Evolutionary conservation across 2,329 filamentous ascomycete genomes (phyloP), one percentile per base, ranked within the genome.

Genomic region (Didymellaceae sp.): DNA sequence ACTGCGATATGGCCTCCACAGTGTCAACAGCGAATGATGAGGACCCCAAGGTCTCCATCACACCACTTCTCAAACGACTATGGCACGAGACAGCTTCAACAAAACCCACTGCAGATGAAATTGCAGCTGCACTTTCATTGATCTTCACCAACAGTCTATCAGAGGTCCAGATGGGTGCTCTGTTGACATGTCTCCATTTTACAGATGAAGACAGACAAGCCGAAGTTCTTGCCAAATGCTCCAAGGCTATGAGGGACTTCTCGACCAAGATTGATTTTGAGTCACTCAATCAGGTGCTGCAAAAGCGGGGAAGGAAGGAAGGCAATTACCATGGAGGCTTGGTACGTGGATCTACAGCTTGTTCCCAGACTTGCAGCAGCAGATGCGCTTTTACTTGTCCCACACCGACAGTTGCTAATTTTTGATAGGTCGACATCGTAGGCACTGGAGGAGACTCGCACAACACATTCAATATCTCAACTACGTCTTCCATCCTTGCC

Each of bases 401-500:
- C n/a, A n/a, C n/a, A n/a, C n/a, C n/a, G n/a, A n/a, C n/a, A n/a
- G n/a, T n/a, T n/a, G n/a, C n/a, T n/a, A n/a, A n/a, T n/a, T n/a
- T n/a, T n/a, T n/a, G n/a, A n/a, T 57, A 86, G 82, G 86, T 92
- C 72, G 94, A 99, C 74, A 97, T 99, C 71, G 94, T 99, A 51
- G 94, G 94, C 62, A 99, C 94, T 6, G 94, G 94, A 60, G 94
- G 94, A 68, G 94, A 99, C 77, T 88, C 89, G 16, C 92, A 97
- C 80, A 91, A 96, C 74, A 99, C 94, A 25, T 99, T 96, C 85
- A 99, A 99, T 74, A 93, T 99, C 71, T 94, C 89, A 63, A 99
- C 94, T 4, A 96, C 94, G 6, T 86, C 94, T 2, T 96, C 91
- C 14, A 97, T 99, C 68, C 80, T 99, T 39, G 91, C 90, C 37